These are phyloP conservation scores for Neurospora sp. DNA, from an alignment of 495 filamentous ascomycete genomes.

Conservation along the genomic window DNA sequence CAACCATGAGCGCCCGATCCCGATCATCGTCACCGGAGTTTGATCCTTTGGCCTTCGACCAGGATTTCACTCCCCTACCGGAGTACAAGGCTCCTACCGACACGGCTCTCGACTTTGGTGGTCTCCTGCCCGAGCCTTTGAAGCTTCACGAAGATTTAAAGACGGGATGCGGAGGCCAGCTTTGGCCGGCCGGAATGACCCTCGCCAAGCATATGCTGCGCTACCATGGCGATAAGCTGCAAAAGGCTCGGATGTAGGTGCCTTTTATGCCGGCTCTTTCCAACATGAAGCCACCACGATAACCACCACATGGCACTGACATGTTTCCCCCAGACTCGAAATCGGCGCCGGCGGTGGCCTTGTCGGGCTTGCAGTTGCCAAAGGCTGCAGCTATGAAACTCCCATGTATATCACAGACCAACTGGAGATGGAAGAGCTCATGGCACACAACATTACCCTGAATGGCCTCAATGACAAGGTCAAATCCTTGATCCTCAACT, in stretches of 20 bases:
- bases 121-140: slow-evolving; percentile 57
- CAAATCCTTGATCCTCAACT: slow-evolving; percentile 58
- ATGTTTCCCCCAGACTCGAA: slow-evolving; percentile 54
- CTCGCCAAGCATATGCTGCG: slow-evolving; percentile 74
- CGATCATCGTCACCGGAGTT: slow-evolving; percentile 29
- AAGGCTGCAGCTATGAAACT: slow-evolving; percentile 39
- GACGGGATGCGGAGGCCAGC: slow-evolving; percentile 80
- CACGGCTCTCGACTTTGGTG: slow-evolving; percentile 58
- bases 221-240: slow-evolving; percentile 49
- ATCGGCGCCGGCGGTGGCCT: slow-evolving; percentile 87
- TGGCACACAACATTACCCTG: slow-evolving; percentile 71
- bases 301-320: slow-evolving; percentile 4
- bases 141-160: slow-evolving; percentile 72
- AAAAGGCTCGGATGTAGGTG: slow-evolving; percentile 64
- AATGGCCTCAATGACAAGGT: slow-evolving; percentile 58
- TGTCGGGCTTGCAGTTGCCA: slow-evolving; percentile 62
- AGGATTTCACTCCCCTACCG: slow-evolving; percentile 56
- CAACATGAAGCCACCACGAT: not conserved
- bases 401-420: slow-evolving; percentile 77
- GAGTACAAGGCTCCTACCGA: slow-evolving; percentile 53
- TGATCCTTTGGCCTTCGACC: slow-evolving; percentile 46
- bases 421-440: slow-evolving; percentile 67
- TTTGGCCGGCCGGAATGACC: slow-evolving; percentile 91
- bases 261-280: slow-evolving; percentile 1
- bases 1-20: slow-evolving; percentile 1